Conservation (phyloP, 106 monocot genomes). For the Acanthochlamys bracteata region DNA sequence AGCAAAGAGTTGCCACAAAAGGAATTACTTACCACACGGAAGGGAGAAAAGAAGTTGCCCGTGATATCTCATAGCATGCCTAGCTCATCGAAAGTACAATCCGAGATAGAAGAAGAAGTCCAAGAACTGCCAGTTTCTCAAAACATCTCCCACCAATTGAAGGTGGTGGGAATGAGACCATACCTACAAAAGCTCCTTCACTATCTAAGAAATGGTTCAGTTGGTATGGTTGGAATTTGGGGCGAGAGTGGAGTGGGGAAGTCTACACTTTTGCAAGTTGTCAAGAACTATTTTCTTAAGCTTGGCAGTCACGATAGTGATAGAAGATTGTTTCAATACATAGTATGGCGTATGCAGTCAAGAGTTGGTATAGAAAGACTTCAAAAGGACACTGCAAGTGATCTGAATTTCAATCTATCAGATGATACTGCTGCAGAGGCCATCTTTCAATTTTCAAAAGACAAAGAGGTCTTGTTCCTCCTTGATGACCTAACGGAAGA, state of each 20-base stretch:
- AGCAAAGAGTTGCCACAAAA: too few species aligned
- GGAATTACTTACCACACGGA: too few species aligned
- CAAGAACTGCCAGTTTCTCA: background rate
- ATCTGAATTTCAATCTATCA: background rate
- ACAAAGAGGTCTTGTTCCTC: slow-evolving; percentile 13
- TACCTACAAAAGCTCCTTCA: background rate
- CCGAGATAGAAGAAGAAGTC: too few species aligned
- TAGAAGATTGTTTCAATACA: slow-evolving; percentile 1
- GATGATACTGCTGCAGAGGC: background rate
- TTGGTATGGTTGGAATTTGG: slow-evolving; percentile 13
- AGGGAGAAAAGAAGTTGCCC: too few species aligned
- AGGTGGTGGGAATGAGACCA: background rate
- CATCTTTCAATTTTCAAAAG: slow-evolving; percentile 9
- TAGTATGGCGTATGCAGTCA: slow-evolving; percentile 7
- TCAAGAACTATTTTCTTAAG: slow-evolving; percentile 10
- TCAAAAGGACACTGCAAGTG: background rate
- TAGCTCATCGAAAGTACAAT: too few species aligned
- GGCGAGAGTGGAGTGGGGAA: slow-evolving; percentile 23
- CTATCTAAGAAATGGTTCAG: slow-evolving; percentile 8
- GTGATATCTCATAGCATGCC: too few species aligned
- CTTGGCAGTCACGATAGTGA: background rate
- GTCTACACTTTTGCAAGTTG: slow-evolving; percentile 8
- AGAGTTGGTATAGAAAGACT: slow-evolving; percentile 2
- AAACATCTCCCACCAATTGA: background rate
- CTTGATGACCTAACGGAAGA: slow-evolving; percentile 22